Conservation (phyloP, 2,329 filamentous ascomycete species). For the Phoma sp. region DNA sequence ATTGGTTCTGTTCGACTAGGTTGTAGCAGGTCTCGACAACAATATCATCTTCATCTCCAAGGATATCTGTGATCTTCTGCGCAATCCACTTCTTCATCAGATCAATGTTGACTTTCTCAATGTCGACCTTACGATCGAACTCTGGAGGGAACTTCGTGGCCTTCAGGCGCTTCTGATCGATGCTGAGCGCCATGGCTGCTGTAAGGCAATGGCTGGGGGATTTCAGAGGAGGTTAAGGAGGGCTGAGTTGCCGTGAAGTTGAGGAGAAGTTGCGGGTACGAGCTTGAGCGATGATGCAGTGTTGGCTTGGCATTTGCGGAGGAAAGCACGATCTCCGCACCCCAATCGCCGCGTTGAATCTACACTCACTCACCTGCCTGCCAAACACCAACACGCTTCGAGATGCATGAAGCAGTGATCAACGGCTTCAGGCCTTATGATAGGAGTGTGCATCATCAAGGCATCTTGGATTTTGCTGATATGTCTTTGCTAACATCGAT, state of each 20-base stretch:
- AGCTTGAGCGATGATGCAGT: constrained; percentile 17
- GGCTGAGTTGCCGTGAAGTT: not conserved
- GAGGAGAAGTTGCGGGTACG: not conserved
- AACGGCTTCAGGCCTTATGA: too few relatives aligned
- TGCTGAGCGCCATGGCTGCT: constrained; percentile 75
- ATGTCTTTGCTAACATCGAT: not conserved
- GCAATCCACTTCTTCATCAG: constrained; percentile 99
- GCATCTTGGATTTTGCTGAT: not conserved
- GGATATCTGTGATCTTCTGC: constrained; percentile 81
- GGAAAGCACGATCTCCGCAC: constrained; percentile 12
- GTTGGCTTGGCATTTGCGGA: constrained; percentile 13
- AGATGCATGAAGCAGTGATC: not conserved
- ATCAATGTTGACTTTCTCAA: constrained; percentile 94
- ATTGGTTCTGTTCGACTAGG: constrained; percentile 74
- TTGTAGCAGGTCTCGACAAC: constrained; percentile 84
- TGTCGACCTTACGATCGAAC: constrained; percentile 95
- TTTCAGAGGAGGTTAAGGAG: not conserved
- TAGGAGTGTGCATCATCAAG: not conserved
- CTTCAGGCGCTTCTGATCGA: constrained; percentile 88
- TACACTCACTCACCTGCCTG: not conserved
- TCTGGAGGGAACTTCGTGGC: constrained; percentile 93
- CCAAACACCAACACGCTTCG: not conserved
- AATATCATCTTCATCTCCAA: constrained; percentile 94
- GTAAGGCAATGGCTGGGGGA: not conserved
- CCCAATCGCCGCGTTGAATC: not conserved